A percentile compares a stretch with the other conserved stretches of the same genome.
These are phyloP conservation scores for Sequoiadendron giganteum DNA, from an alignment of 75 land plant species.

Conservation along the genomic window DNA sequence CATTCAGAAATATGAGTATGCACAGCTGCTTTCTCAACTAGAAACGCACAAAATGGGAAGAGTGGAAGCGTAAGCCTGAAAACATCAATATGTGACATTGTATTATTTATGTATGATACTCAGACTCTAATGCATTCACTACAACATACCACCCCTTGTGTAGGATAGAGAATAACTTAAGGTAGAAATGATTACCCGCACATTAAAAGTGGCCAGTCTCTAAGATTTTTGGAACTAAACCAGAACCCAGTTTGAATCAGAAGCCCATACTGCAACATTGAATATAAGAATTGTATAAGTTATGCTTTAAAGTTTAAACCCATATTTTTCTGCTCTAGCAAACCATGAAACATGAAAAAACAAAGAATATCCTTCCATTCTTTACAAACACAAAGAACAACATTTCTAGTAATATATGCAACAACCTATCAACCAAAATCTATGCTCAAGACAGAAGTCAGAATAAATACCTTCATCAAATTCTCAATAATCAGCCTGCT, in stretches of 20 bases:
- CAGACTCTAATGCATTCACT: not conserved
- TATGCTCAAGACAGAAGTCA: not conserved
- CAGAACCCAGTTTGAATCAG: constrained; percentile 84
- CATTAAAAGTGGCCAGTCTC: constrained; percentile 97
- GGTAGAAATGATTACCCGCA: constrained; percentile 9
- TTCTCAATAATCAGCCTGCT: constrained; percentile 93
- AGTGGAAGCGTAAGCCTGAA: constrained; percentile 69
- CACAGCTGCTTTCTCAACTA: constrained; percentile 64
- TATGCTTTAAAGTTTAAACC: not conserved
- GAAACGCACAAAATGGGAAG: constrained; percentile 59
- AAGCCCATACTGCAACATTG: not conserved
- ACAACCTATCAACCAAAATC: not conserved
- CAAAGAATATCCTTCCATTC: not conserved
- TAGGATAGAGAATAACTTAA: not conserved
- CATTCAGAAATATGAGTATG: constrained; percentile 46
- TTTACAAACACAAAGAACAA: not conserved
- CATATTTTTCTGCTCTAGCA: not conserved
- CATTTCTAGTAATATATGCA: not conserved
- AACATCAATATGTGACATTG: not conserved
- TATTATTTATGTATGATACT: not conserved
- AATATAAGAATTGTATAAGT: too few relatives aligned
- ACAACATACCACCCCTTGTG: not conserved
- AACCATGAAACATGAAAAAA: not conserved
- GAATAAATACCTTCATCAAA: constrained; percentile 76
- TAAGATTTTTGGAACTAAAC: constrained; percentile 74